phyloP scores from a whole-genome alignment of 2,329 filamentous ascomycete species.

The Ceratocystis colombiana region DNA sequence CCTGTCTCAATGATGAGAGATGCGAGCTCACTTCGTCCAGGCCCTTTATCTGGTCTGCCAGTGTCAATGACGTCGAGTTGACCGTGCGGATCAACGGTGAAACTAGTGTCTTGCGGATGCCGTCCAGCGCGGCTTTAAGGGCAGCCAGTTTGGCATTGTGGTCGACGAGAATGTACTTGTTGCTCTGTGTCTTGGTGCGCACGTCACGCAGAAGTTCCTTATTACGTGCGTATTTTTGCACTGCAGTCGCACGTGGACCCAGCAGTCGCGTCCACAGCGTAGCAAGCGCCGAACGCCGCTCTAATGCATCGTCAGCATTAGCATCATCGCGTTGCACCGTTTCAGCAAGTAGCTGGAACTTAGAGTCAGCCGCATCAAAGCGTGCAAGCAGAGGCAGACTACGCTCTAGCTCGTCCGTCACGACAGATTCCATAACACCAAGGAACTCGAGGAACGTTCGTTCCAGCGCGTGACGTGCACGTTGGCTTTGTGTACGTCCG shows the following conservation, averaged over 20 bases:
- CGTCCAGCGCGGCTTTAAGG: slow-evolving; percentile 78
- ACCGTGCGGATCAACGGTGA: slow-evolving; percentile 67
- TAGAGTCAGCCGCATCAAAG: slow-evolving; percentile 84
- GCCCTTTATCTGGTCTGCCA: slow-evolving; percentile 79
- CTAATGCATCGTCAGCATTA: slow-evolving; percentile 55
- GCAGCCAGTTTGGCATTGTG: slow-evolving; percentile 77
- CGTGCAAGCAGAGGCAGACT: slow-evolving; percentile 71
- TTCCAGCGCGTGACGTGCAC: slow-evolving; percentile 68
- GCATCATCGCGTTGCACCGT: slow-evolving; percentile 75
- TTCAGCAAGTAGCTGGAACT: slow-evolving; percentile 80
- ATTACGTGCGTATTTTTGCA: slow-evolving; percentile 92
- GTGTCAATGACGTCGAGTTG: slow-evolving; percentile 46
- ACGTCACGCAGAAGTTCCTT: slow-evolving; percentile 67
- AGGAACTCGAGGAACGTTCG: slow-evolving; percentile 84
- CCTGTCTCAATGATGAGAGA: slow-evolving; percentile 61
- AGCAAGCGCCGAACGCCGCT: slow-evolving; percentile 70
- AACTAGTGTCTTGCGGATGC: slow-evolving; percentile 70
- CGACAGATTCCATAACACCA: slow-evolving; percentile 76
- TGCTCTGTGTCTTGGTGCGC: slow-evolving; percentile 69
- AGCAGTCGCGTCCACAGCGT: slow-evolving; percentile 79
- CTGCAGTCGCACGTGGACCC: slow-evolving; percentile 59
- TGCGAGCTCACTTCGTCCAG: slow-evolving; percentile 71
- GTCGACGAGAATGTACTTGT: slow-evolving; percentile 76
- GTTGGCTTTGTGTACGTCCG: slow-evolving; percentile 69
- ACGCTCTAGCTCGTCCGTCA: slow-evolving; percentile 72